Evolutionary conservation across 495 filamentous ascomycete genomes (phyloP).

Genomic region (Aspergillus nidulans): DNA sequence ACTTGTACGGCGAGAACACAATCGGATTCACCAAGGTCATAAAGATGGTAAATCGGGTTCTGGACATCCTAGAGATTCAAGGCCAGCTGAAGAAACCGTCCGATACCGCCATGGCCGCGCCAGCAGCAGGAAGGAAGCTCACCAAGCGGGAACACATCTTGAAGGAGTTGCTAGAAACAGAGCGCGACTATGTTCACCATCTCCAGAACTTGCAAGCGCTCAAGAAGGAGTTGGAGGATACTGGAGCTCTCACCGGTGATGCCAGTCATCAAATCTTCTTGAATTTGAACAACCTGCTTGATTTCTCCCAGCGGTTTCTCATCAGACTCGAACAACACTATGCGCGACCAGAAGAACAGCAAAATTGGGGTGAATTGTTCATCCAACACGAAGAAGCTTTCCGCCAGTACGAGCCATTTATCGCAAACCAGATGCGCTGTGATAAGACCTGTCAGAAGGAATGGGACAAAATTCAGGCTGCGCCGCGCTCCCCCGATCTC

Average conservation of each 20-base stretch:
- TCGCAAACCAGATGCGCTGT: conserved; percentile 74
- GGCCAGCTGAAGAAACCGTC: conserved; percentile 59
- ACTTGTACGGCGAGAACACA: conserved; percentile 89
- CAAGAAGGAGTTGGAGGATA: conserved; percentile 84
- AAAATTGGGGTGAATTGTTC: conserved; percentile 91
- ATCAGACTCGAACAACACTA: conserved; percentile 96
- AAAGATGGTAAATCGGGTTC: conserved; percentile 78
- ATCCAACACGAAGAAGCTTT: conserved; percentile 74
- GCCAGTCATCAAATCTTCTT: conserved; percentile 91
- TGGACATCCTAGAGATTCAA: conserved; percentile 75
- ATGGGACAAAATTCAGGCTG: conserved; percentile 52
- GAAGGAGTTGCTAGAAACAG: conserved; percentile 84
- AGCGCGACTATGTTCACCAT: conserved; percentile 98
- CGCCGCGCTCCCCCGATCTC: conserved; percentile 51
- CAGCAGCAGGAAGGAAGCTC: conserved; percentile 48
- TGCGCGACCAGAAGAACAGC: conserved; percentile 65
- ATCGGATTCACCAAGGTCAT: conserved; percentile 97
- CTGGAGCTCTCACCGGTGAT: conserved; percentile 83
- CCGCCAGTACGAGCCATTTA: conserved; percentile 90
- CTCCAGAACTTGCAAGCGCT: conserved; percentile 89
- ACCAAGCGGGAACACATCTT: conserved; percentile 86
- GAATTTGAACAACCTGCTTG: conserved; percentile 88
- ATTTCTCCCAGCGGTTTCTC: conserved; percentile 90
- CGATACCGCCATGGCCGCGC: conserved; percentile 40
- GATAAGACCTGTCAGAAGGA: conserved; percentile 45